Conservation (phyloP, 345 rosid species). For the Eucalyptus brandiana region DNA sequence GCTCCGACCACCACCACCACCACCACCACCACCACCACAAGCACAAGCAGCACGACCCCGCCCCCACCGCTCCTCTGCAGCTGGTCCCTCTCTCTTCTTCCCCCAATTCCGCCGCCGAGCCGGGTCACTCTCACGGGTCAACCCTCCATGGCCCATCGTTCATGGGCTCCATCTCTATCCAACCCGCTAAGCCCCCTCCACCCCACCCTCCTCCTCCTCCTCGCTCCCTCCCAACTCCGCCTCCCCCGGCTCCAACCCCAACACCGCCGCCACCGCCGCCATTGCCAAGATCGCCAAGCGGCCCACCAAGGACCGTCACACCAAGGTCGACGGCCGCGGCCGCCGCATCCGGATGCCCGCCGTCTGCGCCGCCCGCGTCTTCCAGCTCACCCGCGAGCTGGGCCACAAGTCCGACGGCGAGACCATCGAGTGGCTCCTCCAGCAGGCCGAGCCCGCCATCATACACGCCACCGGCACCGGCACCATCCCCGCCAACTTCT, state of each 20-base stretch:
- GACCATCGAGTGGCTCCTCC: conserved; percentile 78
- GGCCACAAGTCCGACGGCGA: conserved; percentile 85
- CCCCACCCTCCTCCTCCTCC: neutral
- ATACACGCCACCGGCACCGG: conserved; percentile 77
- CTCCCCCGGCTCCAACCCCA: neutral
- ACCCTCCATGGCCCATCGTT: conserved; percentile 14
- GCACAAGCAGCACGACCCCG: conserved; percentile 1
- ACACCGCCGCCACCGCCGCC: neutral
- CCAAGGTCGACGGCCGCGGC: conserved; percentile 85
- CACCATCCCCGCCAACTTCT: conserved; percentile 82
- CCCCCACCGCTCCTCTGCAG: conserved; percentile 11
- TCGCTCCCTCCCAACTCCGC: neutral
- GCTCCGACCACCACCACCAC: neutral
- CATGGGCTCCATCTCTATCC: conserved; percentile 28
- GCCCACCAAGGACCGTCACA: conserved; percentile 72
- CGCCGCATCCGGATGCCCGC: conserved; percentile 87
- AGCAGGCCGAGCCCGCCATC: conserved; percentile 76
- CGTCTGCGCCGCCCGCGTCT: conserved; percentile 73
- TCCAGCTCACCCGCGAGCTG: conserved; percentile 63
- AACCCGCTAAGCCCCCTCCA: neutral
- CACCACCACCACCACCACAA: conserved; percentile 3
- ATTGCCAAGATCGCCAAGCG: conserved; percentile 11
- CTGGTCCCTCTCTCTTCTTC: conserved; percentile 3
- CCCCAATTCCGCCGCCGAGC: neutral
- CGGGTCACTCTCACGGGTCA: neutral